Percentiles rank a stretch among this genome's conserved stretches.
phyloP scores from a whole-genome alignment of 2,329 filamentous ascomycete genomes.

The Colletotrichum sojae region DNA sequence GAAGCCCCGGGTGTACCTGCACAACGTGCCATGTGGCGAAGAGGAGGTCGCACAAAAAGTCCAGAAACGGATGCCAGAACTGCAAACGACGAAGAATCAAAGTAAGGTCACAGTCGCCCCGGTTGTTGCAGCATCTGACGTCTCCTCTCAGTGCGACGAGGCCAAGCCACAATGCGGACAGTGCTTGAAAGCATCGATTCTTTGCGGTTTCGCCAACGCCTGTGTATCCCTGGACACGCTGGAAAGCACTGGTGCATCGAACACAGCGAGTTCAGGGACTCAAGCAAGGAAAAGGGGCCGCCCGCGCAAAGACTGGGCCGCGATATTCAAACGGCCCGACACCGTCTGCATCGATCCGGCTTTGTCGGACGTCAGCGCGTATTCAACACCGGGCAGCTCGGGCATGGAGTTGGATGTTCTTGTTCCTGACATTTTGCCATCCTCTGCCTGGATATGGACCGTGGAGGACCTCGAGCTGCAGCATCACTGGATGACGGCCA shows the following conservation, averaged over 20 bases:
- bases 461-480: constrained; percentile 34
- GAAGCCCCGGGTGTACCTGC: constrained; percentile 19
- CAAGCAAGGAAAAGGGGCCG: not conserved
- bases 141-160: constrained; percentile 24
- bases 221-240: not conserved
- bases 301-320: constrained; percentile 7
- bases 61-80: constrained; percentile 43
- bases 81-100: constrained; percentile 45
- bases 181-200: constrained; percentile 20
- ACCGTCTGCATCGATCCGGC: not conserved
- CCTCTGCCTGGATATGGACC: constrained; percentile 24
- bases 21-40: constrained; percentile 32
- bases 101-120: not conserved
- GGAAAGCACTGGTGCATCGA: not conserved
- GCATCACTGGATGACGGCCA: constrained; percentile 31
- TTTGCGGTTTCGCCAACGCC: constrained; percentile 13
- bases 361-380: not conserved
- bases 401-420: not conserved
- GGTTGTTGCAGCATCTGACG: not conserved
- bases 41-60: constrained; percentile 40
- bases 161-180: constrained; percentile 25
- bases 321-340: not conserved
- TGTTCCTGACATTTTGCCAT: not conserved
- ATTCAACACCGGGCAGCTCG: constrained; percentile 4
- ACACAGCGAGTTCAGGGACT: not conserved